A percentile compares a stretch with the other conserved stretches of the same genome.
These are phyloP conservation scores for Sclerotinia nivalis DNA, from an alignment of 2,329 filamentous ascomycete species.

Conservation along the genomic window DNA sequence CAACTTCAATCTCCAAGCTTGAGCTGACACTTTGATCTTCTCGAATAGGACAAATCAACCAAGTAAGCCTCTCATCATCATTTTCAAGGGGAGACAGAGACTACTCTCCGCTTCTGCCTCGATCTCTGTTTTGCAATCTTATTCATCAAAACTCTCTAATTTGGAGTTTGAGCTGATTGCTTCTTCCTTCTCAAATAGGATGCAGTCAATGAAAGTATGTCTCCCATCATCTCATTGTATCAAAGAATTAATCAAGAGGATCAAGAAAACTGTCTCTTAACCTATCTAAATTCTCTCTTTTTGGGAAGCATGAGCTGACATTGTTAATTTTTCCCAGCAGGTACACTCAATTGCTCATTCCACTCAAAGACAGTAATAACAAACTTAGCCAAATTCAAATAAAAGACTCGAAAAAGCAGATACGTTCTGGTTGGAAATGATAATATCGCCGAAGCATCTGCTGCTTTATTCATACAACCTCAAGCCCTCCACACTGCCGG, in stretches of 20 bases:
- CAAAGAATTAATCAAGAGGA: not conserved
- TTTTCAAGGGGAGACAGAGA: not conserved
- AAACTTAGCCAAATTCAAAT: not conserved
- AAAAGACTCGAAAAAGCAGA: not conserved
- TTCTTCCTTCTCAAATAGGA: not conserved
- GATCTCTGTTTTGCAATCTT: not conserved
- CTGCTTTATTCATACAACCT: not conserved
- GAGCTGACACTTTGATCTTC: not conserved
- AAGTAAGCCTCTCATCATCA: not conserved
- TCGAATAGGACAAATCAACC: not conserved
- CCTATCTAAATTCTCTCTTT: not conserved
- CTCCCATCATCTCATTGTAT: not conserved
- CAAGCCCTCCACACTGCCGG: not conserved
- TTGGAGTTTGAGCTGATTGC: not conserved
- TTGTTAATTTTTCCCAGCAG: not conserved
- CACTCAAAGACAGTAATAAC: not conserved
- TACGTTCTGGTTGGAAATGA: no score
- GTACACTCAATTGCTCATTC: no score
- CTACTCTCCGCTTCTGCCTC: rapidly evolving
- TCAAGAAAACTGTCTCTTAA: no score
- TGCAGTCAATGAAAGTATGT: not conserved
- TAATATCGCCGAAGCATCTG: not conserved
- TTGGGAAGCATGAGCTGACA: not conserved
- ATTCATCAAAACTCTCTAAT: not conserved
- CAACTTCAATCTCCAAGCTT: not conserved